Evolutionary conservation across 192 early-diverging fungal genomes (phyloP).

Genomic region (Entophlyctis luteolus): DNA sequence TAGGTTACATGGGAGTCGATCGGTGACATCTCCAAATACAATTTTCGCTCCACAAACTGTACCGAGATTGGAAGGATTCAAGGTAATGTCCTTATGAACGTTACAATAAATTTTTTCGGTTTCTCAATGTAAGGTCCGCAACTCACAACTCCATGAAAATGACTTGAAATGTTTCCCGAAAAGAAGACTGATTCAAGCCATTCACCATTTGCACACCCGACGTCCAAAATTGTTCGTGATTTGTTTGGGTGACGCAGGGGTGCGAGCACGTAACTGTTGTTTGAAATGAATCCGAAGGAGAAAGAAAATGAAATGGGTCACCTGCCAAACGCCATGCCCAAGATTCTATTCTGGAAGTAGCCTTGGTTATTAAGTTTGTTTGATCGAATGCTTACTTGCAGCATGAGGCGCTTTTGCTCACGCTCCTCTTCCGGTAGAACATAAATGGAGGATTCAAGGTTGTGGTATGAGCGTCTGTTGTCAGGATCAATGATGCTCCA

Average conservation of each 20-base stretch:
- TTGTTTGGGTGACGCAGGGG: neutral
- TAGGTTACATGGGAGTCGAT: slow-evolving; percentile 16
- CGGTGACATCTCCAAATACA: slow-evolving; percentile 14
- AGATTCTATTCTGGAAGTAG: no score
- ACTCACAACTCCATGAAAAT: neutral
- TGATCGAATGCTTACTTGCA: no score
- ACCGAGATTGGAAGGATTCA: neutral
- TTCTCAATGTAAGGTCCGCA: no score
- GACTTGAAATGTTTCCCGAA: neutral
- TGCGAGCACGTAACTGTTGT: neutral
- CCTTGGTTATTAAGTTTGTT: no score
- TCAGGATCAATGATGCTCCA: neutral
- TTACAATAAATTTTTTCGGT: no score
- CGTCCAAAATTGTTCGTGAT: neutral
- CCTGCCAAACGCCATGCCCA: neutral
- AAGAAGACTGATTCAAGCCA: neutral
- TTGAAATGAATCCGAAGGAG: neutral
- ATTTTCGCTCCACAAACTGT: neutral
- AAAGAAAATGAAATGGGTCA: neutral
- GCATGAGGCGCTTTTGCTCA: neutral
- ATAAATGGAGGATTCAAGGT: neutral
- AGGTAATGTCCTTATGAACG: no score
- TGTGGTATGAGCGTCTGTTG: neutral
- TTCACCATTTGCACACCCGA: neutral
- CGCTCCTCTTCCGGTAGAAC: neutral